Conservation (phyloP, 805 yeast species). For the Candida awuae region DNA sequence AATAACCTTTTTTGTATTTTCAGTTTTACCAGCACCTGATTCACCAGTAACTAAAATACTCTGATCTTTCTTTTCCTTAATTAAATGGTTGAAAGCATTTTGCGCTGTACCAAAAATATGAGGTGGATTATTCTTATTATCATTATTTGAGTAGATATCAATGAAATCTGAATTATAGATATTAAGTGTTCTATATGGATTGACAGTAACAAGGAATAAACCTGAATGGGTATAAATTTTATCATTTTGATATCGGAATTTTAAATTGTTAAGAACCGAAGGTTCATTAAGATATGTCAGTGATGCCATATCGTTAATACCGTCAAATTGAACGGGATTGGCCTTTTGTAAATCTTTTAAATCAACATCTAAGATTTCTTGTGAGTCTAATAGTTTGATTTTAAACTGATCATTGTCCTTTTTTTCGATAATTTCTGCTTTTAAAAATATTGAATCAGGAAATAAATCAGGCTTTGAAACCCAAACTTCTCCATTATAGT, state of each 20-base stretch:
- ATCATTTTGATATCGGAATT: constrained; percentile 68
- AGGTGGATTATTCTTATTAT: constrained; percentile 36
- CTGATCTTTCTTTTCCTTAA: constrained; percentile 67
- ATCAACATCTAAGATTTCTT: constrained; percentile 30
- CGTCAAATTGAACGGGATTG: constrained; percentile 85
- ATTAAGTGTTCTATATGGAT: constrained; percentile 74
- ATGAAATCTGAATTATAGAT: constrained; percentile 60
- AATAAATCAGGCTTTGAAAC: constrained; percentile 38
- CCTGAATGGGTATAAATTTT: constrained; percentile 92
- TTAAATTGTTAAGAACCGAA: constrained; percentile 80
- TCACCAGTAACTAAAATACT: constrained; percentile 97
- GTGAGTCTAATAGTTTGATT: constrained; percentile 24
- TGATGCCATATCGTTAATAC: constrained; percentile 92
- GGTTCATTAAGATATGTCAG: constrained; percentile 92
- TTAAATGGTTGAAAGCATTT: constrained; percentile 69
- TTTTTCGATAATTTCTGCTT: constrained; percentile 48
- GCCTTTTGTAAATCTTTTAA: constrained; percentile 49
- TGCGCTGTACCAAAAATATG: constrained; percentile 91
- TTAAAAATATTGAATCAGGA: constrained; percentile 44
- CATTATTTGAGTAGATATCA: constrained; percentile 35
- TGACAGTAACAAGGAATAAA: constrained; percentile 86
- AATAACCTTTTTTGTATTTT: constrained; percentile 89
- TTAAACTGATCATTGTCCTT: constrained; percentile 29
- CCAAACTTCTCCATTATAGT: constrained; percentile 63
- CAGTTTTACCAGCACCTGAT: constrained; percentile 98